These are phyloP conservation scores for Fusarium hainanense DNA, from an alignment of 2,329 filamentous ascomycete genomes.

Conservation along the genomic window DNA sequence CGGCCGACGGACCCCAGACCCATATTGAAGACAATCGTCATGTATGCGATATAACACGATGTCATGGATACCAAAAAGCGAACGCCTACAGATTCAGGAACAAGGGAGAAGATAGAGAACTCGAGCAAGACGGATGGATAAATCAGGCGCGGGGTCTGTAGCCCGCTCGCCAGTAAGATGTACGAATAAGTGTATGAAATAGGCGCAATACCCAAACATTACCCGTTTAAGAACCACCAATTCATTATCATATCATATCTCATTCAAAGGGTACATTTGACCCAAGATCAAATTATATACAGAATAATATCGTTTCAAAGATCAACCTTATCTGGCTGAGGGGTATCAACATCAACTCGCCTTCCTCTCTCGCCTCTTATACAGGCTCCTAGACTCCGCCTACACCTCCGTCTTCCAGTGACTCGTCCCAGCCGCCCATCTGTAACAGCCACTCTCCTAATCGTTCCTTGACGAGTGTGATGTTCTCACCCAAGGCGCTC, in stretches of 20 bases:
- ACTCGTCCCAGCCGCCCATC: constrained; percentile 90
- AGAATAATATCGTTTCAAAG: constrained; percentile 34
- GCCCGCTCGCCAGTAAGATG: constrained; percentile 13
- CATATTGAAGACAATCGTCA: not conserved
- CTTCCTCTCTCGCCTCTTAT: constrained; percentile 2
- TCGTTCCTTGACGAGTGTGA: constrained; percentile 78
- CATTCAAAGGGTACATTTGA: constrained; percentile 19
- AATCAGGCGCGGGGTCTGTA: no score
- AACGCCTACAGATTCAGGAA: not conserved
- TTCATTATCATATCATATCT: constrained; percentile 36
- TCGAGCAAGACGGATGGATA: not conserved
- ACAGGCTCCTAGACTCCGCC: constrained; percentile 54
- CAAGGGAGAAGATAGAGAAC: not conserved
- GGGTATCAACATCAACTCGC: constrained; percentile 47
- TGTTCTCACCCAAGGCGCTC: constrained; percentile 82
- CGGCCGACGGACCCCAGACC: not conserved
- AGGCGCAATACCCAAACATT: constrained; percentile 29
- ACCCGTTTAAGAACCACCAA: constrained; percentile 7
- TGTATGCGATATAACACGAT: not conserved
- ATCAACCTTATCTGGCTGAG: constrained; percentile 30
- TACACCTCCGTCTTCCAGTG: constrained; percentile 68
- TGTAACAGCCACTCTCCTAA: constrained; percentile 79
- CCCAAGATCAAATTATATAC: constrained; percentile 36
- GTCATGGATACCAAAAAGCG: not conserved
- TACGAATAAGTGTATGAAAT: constrained; percentile 39